These are phyloP conservation scores for Flaveria floridana DNA, from an alignment of 140 eudicot species.

Conservation along the genomic window DNA sequence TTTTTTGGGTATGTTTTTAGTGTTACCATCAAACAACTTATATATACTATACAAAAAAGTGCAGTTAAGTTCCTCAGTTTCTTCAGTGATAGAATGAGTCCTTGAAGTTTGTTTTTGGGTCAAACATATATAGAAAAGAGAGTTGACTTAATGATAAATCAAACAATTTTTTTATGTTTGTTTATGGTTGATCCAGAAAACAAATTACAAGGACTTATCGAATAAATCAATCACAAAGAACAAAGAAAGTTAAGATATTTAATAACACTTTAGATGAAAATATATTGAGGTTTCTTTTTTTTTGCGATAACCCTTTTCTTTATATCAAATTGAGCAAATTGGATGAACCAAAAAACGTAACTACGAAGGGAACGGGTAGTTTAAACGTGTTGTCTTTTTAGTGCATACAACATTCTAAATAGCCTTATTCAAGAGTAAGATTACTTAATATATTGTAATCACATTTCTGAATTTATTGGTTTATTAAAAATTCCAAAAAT, in stretches of 20 bases:
- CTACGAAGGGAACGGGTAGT: neutral
- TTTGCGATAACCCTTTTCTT: neutral
- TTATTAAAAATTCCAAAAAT: neutral
- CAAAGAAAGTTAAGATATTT: neutral
- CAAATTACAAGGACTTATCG: neutral
- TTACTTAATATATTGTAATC: neutral
- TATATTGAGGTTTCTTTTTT: neutral
- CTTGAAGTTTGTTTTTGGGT: neutral
- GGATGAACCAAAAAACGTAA: neutral
- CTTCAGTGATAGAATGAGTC: neutral
- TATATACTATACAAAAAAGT: neutral
- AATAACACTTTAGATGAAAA: neutral
- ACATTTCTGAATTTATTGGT: neutral
- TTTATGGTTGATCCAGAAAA: constrained; percentile 4
- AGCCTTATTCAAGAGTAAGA: neutral
- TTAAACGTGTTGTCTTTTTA: neutral
- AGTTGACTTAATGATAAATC: neutral
- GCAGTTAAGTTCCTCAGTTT: neutral
- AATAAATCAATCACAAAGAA: neutral
- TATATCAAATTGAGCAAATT: neutral
- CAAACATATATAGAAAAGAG: neutral
- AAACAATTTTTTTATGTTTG: neutral
- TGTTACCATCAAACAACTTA: neutral
- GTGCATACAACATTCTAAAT: neutral
- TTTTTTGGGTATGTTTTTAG: neutral